Conservation (phyloP, 2,329 filamentous ascomycete species). For the Leptographium flavum region DNA sequence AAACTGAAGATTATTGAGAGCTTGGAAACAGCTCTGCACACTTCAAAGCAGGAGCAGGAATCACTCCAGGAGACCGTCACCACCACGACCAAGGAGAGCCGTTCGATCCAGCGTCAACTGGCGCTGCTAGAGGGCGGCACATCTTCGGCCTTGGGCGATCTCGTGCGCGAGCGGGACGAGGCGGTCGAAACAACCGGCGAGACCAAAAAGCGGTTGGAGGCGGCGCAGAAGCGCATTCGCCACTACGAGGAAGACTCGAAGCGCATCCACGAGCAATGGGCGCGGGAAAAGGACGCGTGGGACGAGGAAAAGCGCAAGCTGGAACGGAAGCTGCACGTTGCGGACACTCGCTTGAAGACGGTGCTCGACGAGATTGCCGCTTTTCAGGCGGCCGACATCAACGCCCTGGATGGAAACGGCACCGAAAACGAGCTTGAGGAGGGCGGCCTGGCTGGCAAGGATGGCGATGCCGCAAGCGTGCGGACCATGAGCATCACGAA, state of each 20-base stretch:
- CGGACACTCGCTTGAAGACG: slow-evolving; percentile 70
- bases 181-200: slow-evolving; percentile 61
- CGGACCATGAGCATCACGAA: slow-evolving; percentile 60
- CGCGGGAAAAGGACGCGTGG: slow-evolving; percentile 72
- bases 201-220: slow-evolving; percentile 62
- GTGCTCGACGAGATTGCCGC: slow-evolving; percentile 77
- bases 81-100: slow-evolving; percentile 57
- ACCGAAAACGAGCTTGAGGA: slow-evolving; percentile 48
- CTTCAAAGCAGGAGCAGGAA: slow-evolving; percentile 61
- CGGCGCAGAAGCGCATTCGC: slow-evolving; percentile 61
- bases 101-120: slow-evolving; percentile 72
- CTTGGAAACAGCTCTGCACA: slow-evolving; percentile 62
- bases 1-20: slow-evolving; percentile 78
- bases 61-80: slow-evolving; percentile 46
- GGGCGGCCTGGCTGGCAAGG: slow-evolving; percentile 28
- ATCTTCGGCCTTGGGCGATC: slow-evolving; percentile 67
- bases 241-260: slow-evolving; percentile 72
- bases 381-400: slow-evolving; percentile 42
- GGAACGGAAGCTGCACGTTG: slow-evolving; percentile 79
- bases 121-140: slow-evolving; percentile 79
- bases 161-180: slow-evolving; percentile 75
- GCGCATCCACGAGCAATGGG: slow-evolving; percentile 66
- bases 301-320: slow-evolving; percentile 67
- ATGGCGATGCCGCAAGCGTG: slow-evolving; percentile 60
- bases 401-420: slow-evolving; percentile 18